These are phyloP conservation scores for Metschnikowia reukaufii DNA, from an alignment of 805 yeast genomes.

Conservation along the genomic window DNA sequence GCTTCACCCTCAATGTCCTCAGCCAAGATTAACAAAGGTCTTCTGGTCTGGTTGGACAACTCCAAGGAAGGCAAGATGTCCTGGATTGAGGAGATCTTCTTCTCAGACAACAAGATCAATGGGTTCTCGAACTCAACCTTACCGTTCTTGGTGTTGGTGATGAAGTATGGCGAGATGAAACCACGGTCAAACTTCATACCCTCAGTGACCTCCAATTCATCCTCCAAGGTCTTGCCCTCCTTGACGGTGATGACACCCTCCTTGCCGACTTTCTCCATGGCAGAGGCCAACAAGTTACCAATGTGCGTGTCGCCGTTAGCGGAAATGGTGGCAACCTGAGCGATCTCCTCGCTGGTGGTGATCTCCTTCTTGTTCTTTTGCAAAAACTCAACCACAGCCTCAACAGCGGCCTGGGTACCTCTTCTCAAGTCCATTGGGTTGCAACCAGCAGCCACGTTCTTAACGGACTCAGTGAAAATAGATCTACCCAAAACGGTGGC, in stretches of 20 bases:
- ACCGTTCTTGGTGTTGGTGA: constrained; percentile 87
- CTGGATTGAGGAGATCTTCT: constrained; percentile 86
- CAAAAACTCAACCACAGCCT: constrained; percentile 82
- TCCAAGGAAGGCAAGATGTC: constrained; percentile 92
- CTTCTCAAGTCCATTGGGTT: constrained; percentile 98
- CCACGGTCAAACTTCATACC: constrained; percentile 99
- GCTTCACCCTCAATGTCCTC: constrained; percentile 99
- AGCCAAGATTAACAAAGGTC: constrained; percentile 90
- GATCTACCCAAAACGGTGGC: constrained; percentile 97
- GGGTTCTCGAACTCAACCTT: constrained; percentile 97
- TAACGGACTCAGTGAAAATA: constrained; percentile 90
- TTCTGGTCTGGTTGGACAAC: constrained; percentile 86
- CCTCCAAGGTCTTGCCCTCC: constrained; percentile 96
- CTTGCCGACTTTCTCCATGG: constrained; percentile 98
- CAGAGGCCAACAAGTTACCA: constrained; percentile 86
- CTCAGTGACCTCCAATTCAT: constrained; percentile 92
- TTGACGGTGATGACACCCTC: constrained; percentile 98
- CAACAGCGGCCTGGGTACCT: constrained; percentile 96
- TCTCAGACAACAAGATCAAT: constrained; percentile 81
- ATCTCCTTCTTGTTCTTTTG: constrained; percentile 87
- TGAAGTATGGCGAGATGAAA: constrained; percentile 93
- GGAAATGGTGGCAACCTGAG: constrained; percentile 97
- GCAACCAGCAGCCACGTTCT: constrained; percentile 98
- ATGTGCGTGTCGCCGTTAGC: constrained; percentile 95
- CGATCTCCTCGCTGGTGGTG: constrained; percentile 91